These are phyloP conservation scores for Fermentozyma sake DNA, from an alignment of 1,139 yeast genomes.

Conservation along the genomic window DNA sequence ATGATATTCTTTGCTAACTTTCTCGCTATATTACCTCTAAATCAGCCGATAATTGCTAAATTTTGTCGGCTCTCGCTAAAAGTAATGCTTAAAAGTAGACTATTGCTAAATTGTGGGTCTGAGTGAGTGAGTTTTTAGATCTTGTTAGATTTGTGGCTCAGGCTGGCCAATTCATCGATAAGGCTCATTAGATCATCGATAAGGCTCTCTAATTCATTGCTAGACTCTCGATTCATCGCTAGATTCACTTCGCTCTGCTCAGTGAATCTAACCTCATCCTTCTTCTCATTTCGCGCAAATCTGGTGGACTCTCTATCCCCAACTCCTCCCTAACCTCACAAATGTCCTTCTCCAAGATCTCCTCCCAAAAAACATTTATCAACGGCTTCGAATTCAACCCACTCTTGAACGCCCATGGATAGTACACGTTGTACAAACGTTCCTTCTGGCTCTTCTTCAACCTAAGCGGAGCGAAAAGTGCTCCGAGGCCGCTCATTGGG, in stretches of 20 bases:
- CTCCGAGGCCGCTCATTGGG: conserved; percentile 95
- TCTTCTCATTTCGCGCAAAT: conserved; percentile 66
- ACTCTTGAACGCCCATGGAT: conserved; percentile 85
- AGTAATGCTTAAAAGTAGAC: too few relatives aligned
- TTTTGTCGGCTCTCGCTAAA: too few relatives aligned
- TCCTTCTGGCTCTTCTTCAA: conserved; percentile 49
- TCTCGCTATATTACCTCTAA: too few relatives aligned
- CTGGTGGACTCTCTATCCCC: conserved; percentile 72
- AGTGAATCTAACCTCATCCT: too few relatives aligned
- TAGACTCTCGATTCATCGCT: neutral
- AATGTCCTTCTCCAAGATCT: conserved; percentile 67
- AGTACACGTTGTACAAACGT: conserved; percentile 59
- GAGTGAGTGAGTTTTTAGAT: too few relatives aligned
- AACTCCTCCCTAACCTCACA: conserved; percentile 67
- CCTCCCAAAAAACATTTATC: conserved; percentile 92
- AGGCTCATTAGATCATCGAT: too few relatives aligned
- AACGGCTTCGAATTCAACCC: conserved; percentile 74
- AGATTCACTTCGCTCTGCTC: conserved; percentile 18
- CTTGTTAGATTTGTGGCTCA: too few relatives aligned
- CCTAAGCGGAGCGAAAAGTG: conserved; percentile 76
- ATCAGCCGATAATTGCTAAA: too few relatives aligned
- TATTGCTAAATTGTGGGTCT: too few relatives aligned
- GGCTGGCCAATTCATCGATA: too few relatives aligned
- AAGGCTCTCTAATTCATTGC: too few relatives aligned
- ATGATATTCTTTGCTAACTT: too few relatives aligned